Base-by-base conservation (phyloP, 2,329 filamentous ascomycete species). In the Paraphoma sp. region DNA sequence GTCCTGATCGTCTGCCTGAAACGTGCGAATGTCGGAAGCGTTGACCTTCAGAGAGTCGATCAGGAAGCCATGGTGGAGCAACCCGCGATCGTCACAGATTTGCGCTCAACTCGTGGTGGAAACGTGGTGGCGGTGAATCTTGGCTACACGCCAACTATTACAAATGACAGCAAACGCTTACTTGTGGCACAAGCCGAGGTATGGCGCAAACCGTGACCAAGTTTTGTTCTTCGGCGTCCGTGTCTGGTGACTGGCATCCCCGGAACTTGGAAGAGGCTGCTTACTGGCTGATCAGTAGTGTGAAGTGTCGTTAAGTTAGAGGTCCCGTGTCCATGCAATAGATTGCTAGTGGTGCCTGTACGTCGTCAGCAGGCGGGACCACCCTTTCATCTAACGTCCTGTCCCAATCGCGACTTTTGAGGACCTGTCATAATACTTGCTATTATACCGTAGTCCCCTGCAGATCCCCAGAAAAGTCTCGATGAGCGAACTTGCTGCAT, bases 401-500 rank as follows among this genome's bases (percentile, higher is more conserved):
- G 17, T 23, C 18, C 44, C 40, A 48, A 48, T 30, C 54, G 30
- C 23, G 18, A 10, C 18, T 23, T 6, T 14, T 23, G n/a, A 31
- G 14, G 16, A 9, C 4, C 23, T 12, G 5, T 18, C 41, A 23
- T 51, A 41, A 38, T 38, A 38, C 48, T 38, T 14, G 45, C n/a
- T 40, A 18, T 38, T 28, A 38, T 38, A 48, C 10, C 31, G 12
- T 10, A 51, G 28, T 45, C 44, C 56, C 63, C 56, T 62, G 53
- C 44, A 51, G 41, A 54, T 54, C 51, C 56, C 57, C 60, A 59
- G 53, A 57, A 52, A 58, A 53, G 46, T 48, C 18, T 50, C 55
- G 55, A 62, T 60, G 52, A 51, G 40, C 41, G 51, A 23, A 41
- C 33, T 41, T 49, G 48, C 51, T 65, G 63, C 63, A 66, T 62